Evolutionary conservation across 441 rosid genomes (phyloP).

Genomic region (Syzygium syzygioides): DNA sequence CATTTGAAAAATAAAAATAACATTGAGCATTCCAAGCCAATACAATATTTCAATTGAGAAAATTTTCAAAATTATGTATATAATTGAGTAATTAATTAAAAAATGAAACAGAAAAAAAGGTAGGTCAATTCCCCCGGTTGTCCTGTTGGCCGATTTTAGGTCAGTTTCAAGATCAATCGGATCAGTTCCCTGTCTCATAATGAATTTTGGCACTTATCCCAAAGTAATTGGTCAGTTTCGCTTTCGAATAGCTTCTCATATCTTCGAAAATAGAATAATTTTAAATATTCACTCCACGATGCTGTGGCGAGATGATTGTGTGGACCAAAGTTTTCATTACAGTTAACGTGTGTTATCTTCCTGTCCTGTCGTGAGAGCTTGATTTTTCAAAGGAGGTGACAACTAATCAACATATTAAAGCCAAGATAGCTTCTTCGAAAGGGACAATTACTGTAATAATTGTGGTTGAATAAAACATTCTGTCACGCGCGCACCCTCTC

Average conservation of each 20-base stretch:
- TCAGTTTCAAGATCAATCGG: not conserved
- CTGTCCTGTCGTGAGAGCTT: not conserved
- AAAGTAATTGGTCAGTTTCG: not conserved
- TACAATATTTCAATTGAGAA: not conserved
- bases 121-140: rapidly evolving
- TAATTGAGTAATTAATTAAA: not conserved
- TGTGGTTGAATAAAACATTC: not conserved
- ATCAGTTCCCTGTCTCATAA: not conserved
- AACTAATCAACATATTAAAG: not conserved
- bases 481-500: not conserved
- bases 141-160: not conserved
- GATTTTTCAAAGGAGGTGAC: not conserved
- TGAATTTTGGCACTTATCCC: not conserved
- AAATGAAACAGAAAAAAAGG: not conserved
- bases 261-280: not conserved
- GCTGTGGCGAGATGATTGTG: not conserved
- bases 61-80: not conserved
- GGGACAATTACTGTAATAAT: not conserved
- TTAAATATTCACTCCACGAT: not conserved
- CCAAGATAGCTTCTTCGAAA: not conserved
- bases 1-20: not conserved
- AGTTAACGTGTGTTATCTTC: not conserved
- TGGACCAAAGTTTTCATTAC: not conserved
- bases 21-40: not conserved
- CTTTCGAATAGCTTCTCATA: not conserved